Percentiles rank a stretch among this genome's conserved stretches.
Evolutionary conservation across 192 early-diverging fungal genomes (phyloP).

Genomic region (Rhizoclosmatium globosum): DNA sequence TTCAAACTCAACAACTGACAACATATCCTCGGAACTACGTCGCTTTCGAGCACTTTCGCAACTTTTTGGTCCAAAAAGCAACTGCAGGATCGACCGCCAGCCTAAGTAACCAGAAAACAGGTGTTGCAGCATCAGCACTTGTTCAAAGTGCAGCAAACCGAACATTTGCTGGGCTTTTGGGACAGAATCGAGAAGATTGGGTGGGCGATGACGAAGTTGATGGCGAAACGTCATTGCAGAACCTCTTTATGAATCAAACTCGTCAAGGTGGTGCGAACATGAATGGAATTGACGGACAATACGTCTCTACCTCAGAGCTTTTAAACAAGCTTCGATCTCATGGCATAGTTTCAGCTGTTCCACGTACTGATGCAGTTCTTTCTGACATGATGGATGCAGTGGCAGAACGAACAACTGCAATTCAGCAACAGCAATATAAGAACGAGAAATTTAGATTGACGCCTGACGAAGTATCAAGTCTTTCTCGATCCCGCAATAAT

Average conservation of each 20-base stretch:
- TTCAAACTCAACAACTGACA: conserved; percentile 16
- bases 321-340: too few relatives aligned
- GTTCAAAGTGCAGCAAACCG: neutral
- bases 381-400: conserved; percentile 7
- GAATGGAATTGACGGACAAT: too few relatives aligned
- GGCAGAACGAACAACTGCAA: conserved; percentile 3
- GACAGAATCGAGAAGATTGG: conserved; percentile 30
- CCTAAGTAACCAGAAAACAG: neutral
- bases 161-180: neutral
- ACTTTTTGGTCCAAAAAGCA: conserved; percentile 33
- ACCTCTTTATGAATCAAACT: neutral
- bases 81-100: neutral
- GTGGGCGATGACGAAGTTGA: conserved; percentile 28
- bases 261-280: neutral
- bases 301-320: neutral
- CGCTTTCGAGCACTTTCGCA: conserved; percentile 36
- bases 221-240: conserved; percentile 27
- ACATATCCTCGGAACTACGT: conserved; percentile 27
- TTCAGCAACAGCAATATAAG: neutral
- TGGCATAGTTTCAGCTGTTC: too few relatives aligned
- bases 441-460: neutral
- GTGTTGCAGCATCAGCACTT: neutral
- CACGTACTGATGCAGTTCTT: neutral
- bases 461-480: neutral
- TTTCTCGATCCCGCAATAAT: neutral